Evolutionary conservation across 768 basidiomycete species (phyloP).

Genomic region (Punctularia strigosozonata): DNA sequence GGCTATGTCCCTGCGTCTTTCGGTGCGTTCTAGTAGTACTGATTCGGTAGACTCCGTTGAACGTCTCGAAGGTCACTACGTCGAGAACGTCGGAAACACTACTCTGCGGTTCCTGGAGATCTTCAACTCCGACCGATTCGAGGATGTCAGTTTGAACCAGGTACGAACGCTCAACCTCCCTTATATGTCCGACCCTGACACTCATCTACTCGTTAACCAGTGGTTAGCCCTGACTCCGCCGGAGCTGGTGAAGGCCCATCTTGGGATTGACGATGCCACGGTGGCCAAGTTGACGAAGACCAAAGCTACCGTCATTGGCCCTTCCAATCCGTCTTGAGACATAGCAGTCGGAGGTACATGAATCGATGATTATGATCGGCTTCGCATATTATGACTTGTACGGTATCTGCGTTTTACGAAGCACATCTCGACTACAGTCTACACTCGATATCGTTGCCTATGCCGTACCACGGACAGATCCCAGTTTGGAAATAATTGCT

Average conservation of each 20-base stretch:
- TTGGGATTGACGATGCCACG: slow-evolving; percentile 39
- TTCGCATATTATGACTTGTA: too few species aligned
- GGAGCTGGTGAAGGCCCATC: slow-evolving; percentile 47
- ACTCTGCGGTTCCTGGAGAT: slow-evolving; percentile 51
- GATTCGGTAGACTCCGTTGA: background rate
- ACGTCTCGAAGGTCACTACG: slow-evolving; percentile 39
- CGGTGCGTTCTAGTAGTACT: slow-evolving; percentile 6
- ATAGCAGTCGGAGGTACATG: too few species aligned
- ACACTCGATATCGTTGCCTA: too few species aligned
- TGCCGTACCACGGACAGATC: too few species aligned
- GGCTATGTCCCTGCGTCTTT: slow-evolving; percentile 14
- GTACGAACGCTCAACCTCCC: slow-evolving; percentile 4
- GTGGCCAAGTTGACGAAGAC: slow-evolving; percentile 36
- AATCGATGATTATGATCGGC: too few species aligned
- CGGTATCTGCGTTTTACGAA: too few species aligned
- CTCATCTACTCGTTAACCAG: slow-evolving; percentile 13
- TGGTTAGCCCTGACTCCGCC: slow-evolving; percentile 55
- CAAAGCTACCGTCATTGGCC: slow-evolving; percentile 37
- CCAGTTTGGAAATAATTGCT: too few species aligned
- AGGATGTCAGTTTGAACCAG: slow-evolving; percentile 42
- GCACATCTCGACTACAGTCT: too few species aligned
- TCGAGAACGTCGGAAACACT: slow-evolving; percentile 54
- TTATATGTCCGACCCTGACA: background rate
- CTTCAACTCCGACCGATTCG: slow-evolving; percentile 40
- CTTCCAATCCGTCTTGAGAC: too few species aligned